These are phyloP conservation scores for Colletotrichum lindemuthianum DNA, from an alignment of 2,329 filamentous ascomycete species.

Conservation along the genomic window DNA sequence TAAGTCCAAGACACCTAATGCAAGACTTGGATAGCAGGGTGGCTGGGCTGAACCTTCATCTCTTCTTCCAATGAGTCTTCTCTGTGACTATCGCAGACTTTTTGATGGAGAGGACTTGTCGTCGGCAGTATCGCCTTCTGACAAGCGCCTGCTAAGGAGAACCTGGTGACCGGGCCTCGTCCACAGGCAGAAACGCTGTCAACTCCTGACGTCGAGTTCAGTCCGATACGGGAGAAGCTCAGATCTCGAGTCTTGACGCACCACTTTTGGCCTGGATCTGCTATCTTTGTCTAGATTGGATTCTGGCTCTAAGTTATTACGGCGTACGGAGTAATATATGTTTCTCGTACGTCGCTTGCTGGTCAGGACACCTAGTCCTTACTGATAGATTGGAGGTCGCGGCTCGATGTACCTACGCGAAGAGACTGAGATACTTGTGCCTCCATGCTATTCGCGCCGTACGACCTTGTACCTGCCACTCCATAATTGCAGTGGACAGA, in stretches of 20 bases:
- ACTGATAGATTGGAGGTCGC: too few species aligned
- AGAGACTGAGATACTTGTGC: too few species aligned
- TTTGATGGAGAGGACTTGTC: slow-evolving; percentile 13
- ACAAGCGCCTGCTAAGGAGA: slow-evolving; percentile 14
- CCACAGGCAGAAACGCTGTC: slow-evolving; percentile 1
- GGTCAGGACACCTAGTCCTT: neutral
- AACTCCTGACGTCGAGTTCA: slow-evolving; percentile 20
- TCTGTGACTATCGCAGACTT: neutral
- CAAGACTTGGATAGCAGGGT: neutral
- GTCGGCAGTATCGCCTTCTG: slow-evolving; percentile 16
- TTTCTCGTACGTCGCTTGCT: neutral
- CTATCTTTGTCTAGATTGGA: neutral
- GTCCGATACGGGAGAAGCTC: slow-evolving; percentile 26
- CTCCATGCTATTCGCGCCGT: neutral
- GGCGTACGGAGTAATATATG: neutral
- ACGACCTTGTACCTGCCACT: too few species aligned
- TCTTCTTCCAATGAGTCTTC: neutral
- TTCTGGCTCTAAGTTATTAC: neutral
- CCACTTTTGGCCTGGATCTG: neutral
- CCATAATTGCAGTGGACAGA: too few species aligned
- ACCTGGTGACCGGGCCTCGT: slow-evolving; percentile 7
- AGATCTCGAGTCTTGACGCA: slow-evolving; percentile 31
- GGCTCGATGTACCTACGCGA: too few species aligned
- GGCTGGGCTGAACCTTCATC: neutral
- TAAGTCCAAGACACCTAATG: slow-evolving; percentile 14